A percentile compares a stretch with the other conserved stretches of the same genome.
These are phyloP conservation scores for Plasmopara viticola DNA, from an alignment of 352 stramenopile species.

Conservation along the genomic window DNA sequence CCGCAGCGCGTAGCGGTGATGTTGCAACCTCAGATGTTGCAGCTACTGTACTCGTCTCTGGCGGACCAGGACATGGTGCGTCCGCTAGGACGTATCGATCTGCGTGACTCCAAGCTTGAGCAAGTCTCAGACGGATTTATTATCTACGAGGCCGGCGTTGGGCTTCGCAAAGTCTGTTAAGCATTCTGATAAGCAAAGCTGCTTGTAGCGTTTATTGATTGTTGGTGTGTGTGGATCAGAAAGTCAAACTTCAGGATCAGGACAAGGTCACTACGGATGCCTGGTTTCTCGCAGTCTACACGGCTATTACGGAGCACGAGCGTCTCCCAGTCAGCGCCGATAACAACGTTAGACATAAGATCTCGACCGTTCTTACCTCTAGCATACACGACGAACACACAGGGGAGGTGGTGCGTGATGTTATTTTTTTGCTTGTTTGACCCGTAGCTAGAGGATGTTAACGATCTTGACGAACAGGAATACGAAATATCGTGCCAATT, in stretches of 20 bases:
- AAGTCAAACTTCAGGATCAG: conserved; percentile 67
- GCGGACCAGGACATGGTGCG: conserved; percentile 69
- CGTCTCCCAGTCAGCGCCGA: conserved; percentile 35
- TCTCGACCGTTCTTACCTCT: conserved; percentile 46
- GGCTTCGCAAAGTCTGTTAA: conserved; percentile 34
- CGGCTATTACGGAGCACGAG: conserved; percentile 58
- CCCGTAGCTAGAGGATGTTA: conserved; percentile 4
- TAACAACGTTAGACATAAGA: conserved; percentile 36
- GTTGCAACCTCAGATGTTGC: conserved; percentile 60
- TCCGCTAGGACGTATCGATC: conserved; percentile 50
- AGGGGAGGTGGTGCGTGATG: conserved; percentile 37
- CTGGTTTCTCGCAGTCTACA: conserved; percentile 77
- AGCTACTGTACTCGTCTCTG: conserved; percentile 60
- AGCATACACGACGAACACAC: conserved; percentile 57
- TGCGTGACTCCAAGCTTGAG: conserved; percentile 59
- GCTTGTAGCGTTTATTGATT: not conserved
- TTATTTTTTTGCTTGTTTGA: conserved; percentile 6
- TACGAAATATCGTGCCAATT: conserved; percentile 73
- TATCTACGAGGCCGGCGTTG: conserved; percentile 47
- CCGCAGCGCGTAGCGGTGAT: conserved; percentile 48
- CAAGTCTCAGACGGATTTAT: conserved; percentile 66
- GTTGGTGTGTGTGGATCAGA: conserved; percentile 27
- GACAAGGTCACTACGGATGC: conserved; percentile 72
- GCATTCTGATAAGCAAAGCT: not conserved
- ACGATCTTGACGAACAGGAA: conserved; percentile 29